Evolutionary conservation across 805 yeast genomes (phyloP), one percentile per base, ranked within the genome.

Genomic region (Nakazawaea ambrosiae): DNA sequence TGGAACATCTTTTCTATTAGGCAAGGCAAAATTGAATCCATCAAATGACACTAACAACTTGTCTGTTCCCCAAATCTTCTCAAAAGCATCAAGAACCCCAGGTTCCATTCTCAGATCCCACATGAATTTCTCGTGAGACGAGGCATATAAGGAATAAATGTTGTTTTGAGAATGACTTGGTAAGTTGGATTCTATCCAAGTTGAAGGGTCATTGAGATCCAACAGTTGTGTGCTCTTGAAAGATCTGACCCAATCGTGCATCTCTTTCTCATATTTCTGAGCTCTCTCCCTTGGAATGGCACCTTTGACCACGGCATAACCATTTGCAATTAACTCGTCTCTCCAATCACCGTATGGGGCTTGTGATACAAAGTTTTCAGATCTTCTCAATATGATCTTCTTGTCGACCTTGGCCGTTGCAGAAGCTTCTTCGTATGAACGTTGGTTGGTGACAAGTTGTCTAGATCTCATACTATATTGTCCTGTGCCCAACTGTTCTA

Each of bases 21-120:
- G 64, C 17, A 58, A 44, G 6, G 52, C 42, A 26, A 57, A 43
- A 42, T 58, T 59, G 20, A 59, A 33, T 6, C 51, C 54, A 40
- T 58, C 64, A 43, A 57, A 58, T 15, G 59, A 53, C n/a, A 54
- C 62, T 3, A 58, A 34, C 23, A 59, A 40, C 31, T 59, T 54
- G 32, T 58, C 58, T 4, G 61, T 55, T 2, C 59, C 61, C 55
- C 56, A 59, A 6, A 58, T 19, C 20, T 51, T 47, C 9, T 49
- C 49, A 43, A 58, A 58, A 7, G 47, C 43, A 12, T 49, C 51
- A 19, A 48, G 27, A 30, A 55, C 50, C 0, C 57, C 58, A 4
- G 42, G 46, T 32, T 59, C 63, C 39, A 37, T 42, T 47, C 59
- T 52, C 4, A 52, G 41, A 31, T 57, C 61, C 64, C 63, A 58